phyloP scores from a whole-genome alignment of 306 rosid genomes.

The Purshia tridentata region DNA sequence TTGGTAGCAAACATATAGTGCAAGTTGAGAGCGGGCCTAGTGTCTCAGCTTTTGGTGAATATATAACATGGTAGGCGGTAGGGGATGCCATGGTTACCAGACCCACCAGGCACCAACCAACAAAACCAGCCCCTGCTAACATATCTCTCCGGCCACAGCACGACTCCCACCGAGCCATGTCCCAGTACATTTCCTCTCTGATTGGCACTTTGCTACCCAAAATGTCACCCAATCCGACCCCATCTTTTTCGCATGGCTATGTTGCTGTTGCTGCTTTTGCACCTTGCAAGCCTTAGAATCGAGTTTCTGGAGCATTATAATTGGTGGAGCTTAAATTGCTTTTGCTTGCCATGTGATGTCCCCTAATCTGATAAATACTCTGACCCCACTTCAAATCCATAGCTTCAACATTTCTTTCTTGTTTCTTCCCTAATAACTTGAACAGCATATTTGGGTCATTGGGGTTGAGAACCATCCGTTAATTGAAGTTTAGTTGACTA shows the following conservation, averaged over 20 bases:
- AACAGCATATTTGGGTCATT: too few relatives aligned
- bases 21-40: neutral
- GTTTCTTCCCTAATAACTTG: too few relatives aligned
- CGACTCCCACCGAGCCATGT: neutral
- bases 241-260: neutral
- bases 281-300: neutral
- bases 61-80: neutral
- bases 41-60: too few relatives aligned
- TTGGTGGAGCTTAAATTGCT: slow-evolving; percentile 2
- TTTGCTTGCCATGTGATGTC: neutral
- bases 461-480: too few relatives aligned
- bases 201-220: slow-evolving; percentile 16
- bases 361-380: neutral
- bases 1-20: neutral
- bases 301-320: neutral
- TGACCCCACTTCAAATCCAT: neutral
- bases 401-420: neutral
- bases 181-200: neutral
- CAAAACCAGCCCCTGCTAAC: neutral
- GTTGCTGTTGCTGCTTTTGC: neutral
- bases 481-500: too few relatives aligned
- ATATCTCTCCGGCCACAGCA: neutral
- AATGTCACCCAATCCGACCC: slow-evolving; percentile 14
- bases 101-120: neutral
- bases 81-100: neutral